Evolutionary conservation across 345 rosid species (phyloP), one percentile per base, ranked within the genome.

Genomic region (Camelina laxa): DNA sequence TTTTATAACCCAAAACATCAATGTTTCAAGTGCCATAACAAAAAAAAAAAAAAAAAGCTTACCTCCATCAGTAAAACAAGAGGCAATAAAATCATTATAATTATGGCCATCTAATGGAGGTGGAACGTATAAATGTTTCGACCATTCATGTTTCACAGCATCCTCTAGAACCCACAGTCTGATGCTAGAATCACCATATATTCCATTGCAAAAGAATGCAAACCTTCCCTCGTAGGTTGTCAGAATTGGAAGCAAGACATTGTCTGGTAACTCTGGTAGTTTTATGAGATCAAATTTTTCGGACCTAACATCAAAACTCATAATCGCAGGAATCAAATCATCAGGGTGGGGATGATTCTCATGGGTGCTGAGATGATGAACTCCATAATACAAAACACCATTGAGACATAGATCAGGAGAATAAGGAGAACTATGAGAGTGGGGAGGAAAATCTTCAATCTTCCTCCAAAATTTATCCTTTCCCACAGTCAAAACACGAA

Each of bases 371-470:
- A 27, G 30, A 27, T 24, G 27, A 24, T 27, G 30, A 27, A 27
- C 30, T 27, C 5, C 5, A 33, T 33, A 33, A 8, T 33, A 33
- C 36, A 33, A 8, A 33, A 33, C 36, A 33, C 36, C 36, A 33
- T 33, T 33, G 36, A 7, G 2, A 33, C 36, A 72, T 61, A 61
- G 13, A 17, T 51, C 51, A 62, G 21, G 61, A 62, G 69, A 27
- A 0, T 49, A 49, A 16, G 27, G 41, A 49, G 27, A 0, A 51
- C 15, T 2, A 21, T 20, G 56, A 55, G 5, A 51, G 8, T 72
- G 76, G 39, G 76, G 61, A 39, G 76, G 76, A 72, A 45, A 38
- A 7, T 51, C 24, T 39, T 72, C 12, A 27, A 61, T 27, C 42
- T 13, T 51, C 53, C 69, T 61, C 75, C 69, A 72, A 9, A 16